phyloP scores from a whole-genome alignment of 495 filamentous ascomycete species.

The Penicillium dipodomyicola region DNA sequence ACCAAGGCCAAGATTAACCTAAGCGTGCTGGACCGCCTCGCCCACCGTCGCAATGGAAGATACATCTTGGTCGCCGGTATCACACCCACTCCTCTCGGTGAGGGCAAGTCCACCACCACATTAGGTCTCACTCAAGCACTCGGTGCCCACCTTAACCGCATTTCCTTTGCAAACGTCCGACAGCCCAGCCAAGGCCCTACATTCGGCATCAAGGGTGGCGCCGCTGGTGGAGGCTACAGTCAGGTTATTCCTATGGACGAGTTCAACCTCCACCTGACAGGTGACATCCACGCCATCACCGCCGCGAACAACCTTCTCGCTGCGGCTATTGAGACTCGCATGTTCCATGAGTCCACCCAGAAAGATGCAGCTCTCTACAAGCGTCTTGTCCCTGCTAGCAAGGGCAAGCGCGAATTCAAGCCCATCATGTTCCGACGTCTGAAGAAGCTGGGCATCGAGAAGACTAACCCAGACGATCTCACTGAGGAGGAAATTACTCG shows the following conservation, averaged over 20 bases:
- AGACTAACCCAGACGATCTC: conserved; percentile 86
- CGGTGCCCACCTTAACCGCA: conserved; percentile 78
- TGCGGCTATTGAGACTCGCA: conserved; percentile 94
- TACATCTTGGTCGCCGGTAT: conserved; percentile 94
- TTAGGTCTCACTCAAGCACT: conserved; percentile 94
- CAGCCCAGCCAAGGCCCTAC: conserved; percentile 97
- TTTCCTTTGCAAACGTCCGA: conserved; percentile 93
- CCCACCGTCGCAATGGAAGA: conserved; percentile 80
- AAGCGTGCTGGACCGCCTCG: conserved; percentile 72
- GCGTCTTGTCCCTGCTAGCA: conserved; percentile 84
- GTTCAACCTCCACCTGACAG: conserved; percentile 96
- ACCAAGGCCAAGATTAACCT: conserved; percentile 95
- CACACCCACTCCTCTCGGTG: conserved; percentile 94
- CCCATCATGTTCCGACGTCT: conserved; percentile 88
- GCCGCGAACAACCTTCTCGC: conserved; percentile 98
- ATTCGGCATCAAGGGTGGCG: conserved; percentile 97
- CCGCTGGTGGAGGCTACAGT: conserved; percentile 94
- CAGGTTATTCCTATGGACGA: conserved; percentile 99
- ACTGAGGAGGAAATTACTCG: conserved; percentile 82
- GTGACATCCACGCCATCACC: conserved; percentile 96
- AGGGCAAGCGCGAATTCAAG: conserved; percentile 81
- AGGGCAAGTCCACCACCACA: conserved; percentile 98
- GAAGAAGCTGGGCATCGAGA: conserved; percentile 92
- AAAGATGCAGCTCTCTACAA: conserved; percentile 88
- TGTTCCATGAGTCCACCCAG: conserved; percentile 95